phyloP scores from a whole-genome alignment of 768 basidiomycete species.

The Boletus bicolor region DNA sequence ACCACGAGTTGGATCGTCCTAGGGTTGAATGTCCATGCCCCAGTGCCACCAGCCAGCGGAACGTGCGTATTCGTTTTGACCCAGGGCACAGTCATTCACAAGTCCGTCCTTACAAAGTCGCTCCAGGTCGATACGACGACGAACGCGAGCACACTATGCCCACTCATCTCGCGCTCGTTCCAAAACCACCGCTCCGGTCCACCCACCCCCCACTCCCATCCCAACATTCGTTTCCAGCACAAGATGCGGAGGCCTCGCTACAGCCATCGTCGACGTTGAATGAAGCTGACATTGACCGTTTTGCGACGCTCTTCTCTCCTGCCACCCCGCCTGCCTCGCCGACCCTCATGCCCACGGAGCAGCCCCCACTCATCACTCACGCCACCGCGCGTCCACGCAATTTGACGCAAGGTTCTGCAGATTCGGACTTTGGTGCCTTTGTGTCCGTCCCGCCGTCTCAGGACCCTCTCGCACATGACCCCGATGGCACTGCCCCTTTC shows the following conservation, averaged over 20 bases:
- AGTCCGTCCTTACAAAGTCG: slow-evolving; percentile 9
- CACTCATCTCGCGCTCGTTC: neutral
- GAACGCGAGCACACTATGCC: neutral
- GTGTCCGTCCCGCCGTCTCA: slow-evolving; percentile 53
- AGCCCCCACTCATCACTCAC: neutral
- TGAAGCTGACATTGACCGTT: slow-evolving; percentile 37
- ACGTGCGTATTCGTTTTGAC: neutral
- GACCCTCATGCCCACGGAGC: slow-evolving; percentile 1
- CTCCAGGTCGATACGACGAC: neutral
- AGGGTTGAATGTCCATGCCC: neutral
- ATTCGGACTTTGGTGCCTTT: slow-evolving; percentile 61
- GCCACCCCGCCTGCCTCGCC: slow-evolving; percentile 31
- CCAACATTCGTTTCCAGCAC: neutral
- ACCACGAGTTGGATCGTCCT: neutral
- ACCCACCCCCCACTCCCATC: neutral
- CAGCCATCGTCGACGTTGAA: slow-evolving; percentile 1
- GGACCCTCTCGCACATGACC: slow-evolving; percentile 37
- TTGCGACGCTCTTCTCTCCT: slow-evolving; percentile 44
- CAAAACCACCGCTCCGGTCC: neutral
- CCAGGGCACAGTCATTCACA: neutral
- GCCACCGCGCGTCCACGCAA: slow-evolving; percentile 4
- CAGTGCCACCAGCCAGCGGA: neutral
- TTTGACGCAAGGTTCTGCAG: slow-evolving; percentile 23
- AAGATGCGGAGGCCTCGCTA: neutral
- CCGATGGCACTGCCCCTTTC: neutral